Evolutionary conservation across 306 rosid species (phyloP), one percentile per base, ranked within the genome.

Genomic region (Albizia julibrissin): DNA sequence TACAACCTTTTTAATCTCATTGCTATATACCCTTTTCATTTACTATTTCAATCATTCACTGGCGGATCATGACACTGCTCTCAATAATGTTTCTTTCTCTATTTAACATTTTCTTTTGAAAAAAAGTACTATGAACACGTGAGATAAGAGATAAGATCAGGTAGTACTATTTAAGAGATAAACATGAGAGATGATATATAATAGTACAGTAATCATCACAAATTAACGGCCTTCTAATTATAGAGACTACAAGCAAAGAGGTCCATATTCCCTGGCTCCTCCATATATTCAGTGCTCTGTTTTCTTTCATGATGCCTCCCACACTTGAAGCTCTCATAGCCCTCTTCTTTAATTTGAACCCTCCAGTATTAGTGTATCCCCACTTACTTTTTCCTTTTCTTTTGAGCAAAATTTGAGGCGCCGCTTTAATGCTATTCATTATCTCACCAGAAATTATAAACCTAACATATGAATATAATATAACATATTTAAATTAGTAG

Each of bases 281-380:
- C n/a, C 42, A 65, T 64, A 52, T 14, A 52, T 62, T 10, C 47
- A 52, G 39, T 42, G 40, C 29, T 69, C 31, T 74, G 27, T 70
- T 61, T 59, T n/a, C 42, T 65, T 65, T 65, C 71, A 66, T 66
- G 6, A 65, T 31, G 50, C 72, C 37, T 70, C 4, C 19, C 62
- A 21, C 29, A 67, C 72, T 18, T 1, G 5, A 66, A 31, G 22
- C 43, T 16, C 71, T 29, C 42, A 29, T 1, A 33, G 18, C 3
- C 14, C 44, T 10, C 44, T 34, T 78, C 74, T 78, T 78, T 75
- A 77, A 70, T 83, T 78, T 78, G 31, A 62, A 59, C 52, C 1
- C 52, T 16, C 52, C 52, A 13, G 18, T 47, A 13, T 47, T 19
- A 2, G 12, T 59, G 26, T 24, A 33, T 18, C 78, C 78, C 81